Base-by-base conservation (phyloP, 768 basidiomycete species). In the Pleurotus cornucopiae region DNA sequence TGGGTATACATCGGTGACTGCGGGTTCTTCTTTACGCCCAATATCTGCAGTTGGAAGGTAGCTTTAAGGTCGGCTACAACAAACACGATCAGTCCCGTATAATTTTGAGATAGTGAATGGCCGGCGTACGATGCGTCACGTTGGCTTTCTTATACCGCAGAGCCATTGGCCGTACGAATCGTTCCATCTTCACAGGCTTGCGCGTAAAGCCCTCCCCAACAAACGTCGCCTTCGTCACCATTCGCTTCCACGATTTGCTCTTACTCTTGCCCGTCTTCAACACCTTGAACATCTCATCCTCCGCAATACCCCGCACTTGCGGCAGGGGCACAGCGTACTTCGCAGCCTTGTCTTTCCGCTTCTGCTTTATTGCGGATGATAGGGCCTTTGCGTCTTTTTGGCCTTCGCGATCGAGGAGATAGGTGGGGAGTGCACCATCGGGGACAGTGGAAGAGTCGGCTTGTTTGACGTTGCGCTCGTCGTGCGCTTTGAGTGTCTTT, bases 211-310 rank as follows among this genome's bases (percentile, higher is more conserved):
- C 89, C 69, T 98, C 94, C 4, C 96, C 96, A 30, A 99, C 97
- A 66, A 98, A 99, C 6, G 97, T 99, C 30, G 97, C 97, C 73
- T 99, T 99, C 55, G 94, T 97, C 58, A 99, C 91, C 94, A 98
- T 98, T 62, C 94, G 85, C 76, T 99, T 99, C 97, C 97, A 99
- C 14, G 90, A 82, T 73, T 98, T 99, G 66, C 83, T 86, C 75
- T 94, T 97, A 67, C 82, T 89, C 77, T 98, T 98, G 55, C 97
- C 97, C 1, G 96, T 94, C 78, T 94, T 92, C 80, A 99, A 77
- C 26, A 99, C 97, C 78, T 95, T 98, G 81, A 99, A 99, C 90
- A 94, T 97, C 79, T 99, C 97, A 65, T 98, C 97, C 71, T 99
- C 97, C 13, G 96, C 95, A 63, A 99, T 98, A 16, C 97, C 97